A percentile compares a stretch with the other conserved stretches of the same genome.
These are phyloP conservation scores for Elongisporangium prolatum DNA, from an alignment of 352 stramenopile genomes.

Conservation along the genomic window DNA sequence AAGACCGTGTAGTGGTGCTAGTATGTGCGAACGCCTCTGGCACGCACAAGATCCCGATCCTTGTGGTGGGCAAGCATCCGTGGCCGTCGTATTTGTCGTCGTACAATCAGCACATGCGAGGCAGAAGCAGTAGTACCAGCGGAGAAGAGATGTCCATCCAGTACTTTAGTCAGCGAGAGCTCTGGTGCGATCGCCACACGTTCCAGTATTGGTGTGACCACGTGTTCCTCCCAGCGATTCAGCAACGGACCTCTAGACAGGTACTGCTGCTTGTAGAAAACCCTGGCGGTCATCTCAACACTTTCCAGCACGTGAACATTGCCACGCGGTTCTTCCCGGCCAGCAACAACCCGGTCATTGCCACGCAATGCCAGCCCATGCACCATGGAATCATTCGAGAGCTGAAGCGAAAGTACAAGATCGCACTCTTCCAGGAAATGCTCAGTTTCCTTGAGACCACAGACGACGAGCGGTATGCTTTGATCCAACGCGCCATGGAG, in stretches of 20 bases:
- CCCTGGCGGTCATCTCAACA: slow-evolving; percentile 25
- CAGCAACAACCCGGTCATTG: slow-evolving; percentile 2
- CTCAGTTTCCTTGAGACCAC: slow-evolving; percentile 33
- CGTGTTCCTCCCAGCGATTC: slow-evolving; percentile 43
- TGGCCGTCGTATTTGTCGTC: slow-evolving; percentile 15
- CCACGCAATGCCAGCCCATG: slow-evolving; percentile 22
- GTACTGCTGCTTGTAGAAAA: slow-evolving; percentile 47
- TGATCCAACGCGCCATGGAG: slow-evolving; percentile 36
- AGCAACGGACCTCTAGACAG: slow-evolving; percentile 30
- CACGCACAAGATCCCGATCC: slow-evolving; percentile 47
- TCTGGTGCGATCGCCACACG: slow-evolving; percentile 47
- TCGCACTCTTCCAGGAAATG: slow-evolving; percentile 39
- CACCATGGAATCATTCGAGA: slow-evolving; percentile 33
- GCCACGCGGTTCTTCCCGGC: slow-evolving; percentile 33
- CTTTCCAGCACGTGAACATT: slow-evolving; percentile 36
- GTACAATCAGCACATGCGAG: slow-evolving; percentile 9
- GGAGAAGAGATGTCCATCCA: slow-evolving; percentile 9
- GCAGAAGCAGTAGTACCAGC: neutral
- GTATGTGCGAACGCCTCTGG: slow-evolving; percentile 46
- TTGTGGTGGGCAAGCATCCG: slow-evolving; percentile 45
- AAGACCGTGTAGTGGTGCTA: slow-evolving; percentile 39
- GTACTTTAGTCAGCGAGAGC: slow-evolving; percentile 40
- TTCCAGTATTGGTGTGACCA: slow-evolving; percentile 48
- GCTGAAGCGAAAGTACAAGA: slow-evolving; percentile 51
- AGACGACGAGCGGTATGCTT: slow-evolving; percentile 33